Conservation (phyloP, 2,329 filamentous ascomycete species). For the Chaetomium olivaceum region DNA sequence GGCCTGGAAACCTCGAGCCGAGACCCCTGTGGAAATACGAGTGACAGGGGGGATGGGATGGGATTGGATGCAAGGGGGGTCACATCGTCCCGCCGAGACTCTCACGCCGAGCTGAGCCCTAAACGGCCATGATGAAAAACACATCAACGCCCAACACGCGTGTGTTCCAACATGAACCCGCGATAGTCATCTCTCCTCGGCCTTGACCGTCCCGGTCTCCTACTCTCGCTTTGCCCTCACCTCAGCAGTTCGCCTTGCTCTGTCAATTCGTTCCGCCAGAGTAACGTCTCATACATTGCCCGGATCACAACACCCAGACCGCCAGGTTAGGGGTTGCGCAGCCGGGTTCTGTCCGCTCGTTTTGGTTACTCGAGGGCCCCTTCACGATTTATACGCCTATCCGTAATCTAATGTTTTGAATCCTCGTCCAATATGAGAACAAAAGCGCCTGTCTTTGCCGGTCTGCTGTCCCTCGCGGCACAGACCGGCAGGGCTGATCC, state of each 20-base stretch:
- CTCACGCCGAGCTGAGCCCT: not conserved
- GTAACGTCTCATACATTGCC: not conserved
- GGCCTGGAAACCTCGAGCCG: constrained; percentile 3
- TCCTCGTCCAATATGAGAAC: constrained; percentile 36
- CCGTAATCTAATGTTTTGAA: constrained; percentile 17
- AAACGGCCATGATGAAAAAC: constrained; percentile 6
- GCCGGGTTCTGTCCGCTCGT: constrained; percentile 12
- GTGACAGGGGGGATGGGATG: constrained; percentile 11
- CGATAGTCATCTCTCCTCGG: not conserved
- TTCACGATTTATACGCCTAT: not conserved
- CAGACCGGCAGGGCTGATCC: constrained; percentile 46
- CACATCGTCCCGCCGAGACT: constrained; percentile 15
- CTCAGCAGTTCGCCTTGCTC: not conserved
- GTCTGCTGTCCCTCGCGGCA: constrained; percentile 42
- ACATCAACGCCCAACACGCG: constrained; percentile 13
- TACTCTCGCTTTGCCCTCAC: constrained; percentile 15
- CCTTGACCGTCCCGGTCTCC: constrained; percentile 10
- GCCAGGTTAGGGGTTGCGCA: not conserved
- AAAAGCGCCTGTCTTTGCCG: constrained; percentile 35
- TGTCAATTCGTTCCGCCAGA: not conserved
- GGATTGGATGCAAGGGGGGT: not conserved
- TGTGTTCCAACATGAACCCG: not conserved
- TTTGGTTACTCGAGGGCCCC: not conserved
- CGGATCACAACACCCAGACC: not conserved
- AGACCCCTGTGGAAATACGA: constrained; percentile 21